phyloP scores from a whole-genome alignment of 129 eudicot species.

The Mikania micrantha region DNA sequence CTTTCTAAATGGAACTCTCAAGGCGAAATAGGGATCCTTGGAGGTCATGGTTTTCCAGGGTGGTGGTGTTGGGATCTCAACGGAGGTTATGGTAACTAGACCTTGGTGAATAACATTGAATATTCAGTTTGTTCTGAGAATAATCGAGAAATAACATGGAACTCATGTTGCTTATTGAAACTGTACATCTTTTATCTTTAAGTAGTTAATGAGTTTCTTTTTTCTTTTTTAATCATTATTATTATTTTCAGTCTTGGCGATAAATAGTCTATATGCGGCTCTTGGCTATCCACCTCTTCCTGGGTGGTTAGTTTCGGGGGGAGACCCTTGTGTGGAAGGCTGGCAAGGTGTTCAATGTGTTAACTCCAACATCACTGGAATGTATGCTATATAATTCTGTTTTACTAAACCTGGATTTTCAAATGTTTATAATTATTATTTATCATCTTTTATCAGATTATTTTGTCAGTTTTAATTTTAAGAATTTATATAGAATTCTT shows the following conservation, averaged over 20 bases:
- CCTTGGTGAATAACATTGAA: too few species aligned
- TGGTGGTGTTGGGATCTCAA: too few species aligned
- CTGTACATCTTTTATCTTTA: background rate
- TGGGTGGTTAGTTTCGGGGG: constrained; percentile 76
- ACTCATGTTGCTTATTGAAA: background rate
- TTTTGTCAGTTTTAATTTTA: constrained; percentile 2
- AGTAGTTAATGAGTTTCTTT: background rate
- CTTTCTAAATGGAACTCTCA: too few species aligned
- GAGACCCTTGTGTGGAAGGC: constrained; percentile 85
- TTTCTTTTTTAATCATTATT: constrained; percentile 3
- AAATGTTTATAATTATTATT: background rate
- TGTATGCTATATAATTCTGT: constrained; percentile 47
- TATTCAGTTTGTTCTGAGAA: too few species aligned
- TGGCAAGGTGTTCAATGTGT: constrained; percentile 98
- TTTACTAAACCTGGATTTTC: background rate
- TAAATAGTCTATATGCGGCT: constrained; percentile 66
- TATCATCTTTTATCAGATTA: background rate
- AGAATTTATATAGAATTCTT: constrained; percentile 48
- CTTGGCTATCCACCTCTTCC: constrained; percentile 74
- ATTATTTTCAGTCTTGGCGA: constrained; percentile 72
- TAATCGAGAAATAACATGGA: too few species aligned
- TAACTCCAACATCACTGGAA: constrained; percentile 64
- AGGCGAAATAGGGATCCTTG: too few species aligned
- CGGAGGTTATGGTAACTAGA: too few species aligned
- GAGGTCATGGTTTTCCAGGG: too few species aligned